Percentiles rank a stretch among this genome's conserved stretches.
Conservation (phyloP, 2,329 filamentous ascomycete genomes). For the Penicillium sp. region DNA sequence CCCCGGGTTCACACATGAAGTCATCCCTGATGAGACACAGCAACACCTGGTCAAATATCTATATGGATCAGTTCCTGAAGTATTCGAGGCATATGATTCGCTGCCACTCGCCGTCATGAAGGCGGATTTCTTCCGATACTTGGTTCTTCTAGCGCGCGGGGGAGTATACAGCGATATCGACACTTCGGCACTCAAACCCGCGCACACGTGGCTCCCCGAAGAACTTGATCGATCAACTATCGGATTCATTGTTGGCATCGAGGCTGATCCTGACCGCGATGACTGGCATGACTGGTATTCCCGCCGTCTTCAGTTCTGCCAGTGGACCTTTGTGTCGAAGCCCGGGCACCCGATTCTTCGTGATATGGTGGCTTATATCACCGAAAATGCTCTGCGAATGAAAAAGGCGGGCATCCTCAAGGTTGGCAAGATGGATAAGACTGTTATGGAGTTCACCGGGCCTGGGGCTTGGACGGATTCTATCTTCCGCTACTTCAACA, state of each 20-base stretch:
- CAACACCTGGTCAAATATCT: slow-evolving; percentile 78
- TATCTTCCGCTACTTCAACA: slow-evolving; percentile 92
- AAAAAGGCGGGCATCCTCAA: slow-evolving; percentile 67
- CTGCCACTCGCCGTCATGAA: slow-evolving; percentile 74
- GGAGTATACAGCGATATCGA: slow-evolving; percentile 92
- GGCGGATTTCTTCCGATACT: slow-evolving; percentile 75
- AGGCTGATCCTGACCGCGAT: slow-evolving; percentile 87
- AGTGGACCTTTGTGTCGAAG: slow-evolving; percentile 98
- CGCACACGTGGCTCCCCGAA: slow-evolving; percentile 81
- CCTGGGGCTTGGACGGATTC: slow-evolving; percentile 92
- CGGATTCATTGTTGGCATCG: slow-evolving; percentile 89
- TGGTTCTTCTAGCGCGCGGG: slow-evolving; percentile 73
- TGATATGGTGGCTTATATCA: slow-evolving; percentile 83
- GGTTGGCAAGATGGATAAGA: slow-evolving; percentile 63
- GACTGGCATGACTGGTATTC: slow-evolving; percentile 98
- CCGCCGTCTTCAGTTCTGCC: slow-evolving; percentile 93
- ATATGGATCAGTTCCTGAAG: slow-evolving; percentile 78
- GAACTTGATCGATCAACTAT: slow-evolving; percentile 73
- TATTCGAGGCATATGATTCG: slow-evolving; percentile 72
- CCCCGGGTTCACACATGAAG: slow-evolving; percentile 91
- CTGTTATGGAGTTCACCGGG: slow-evolving; percentile 90
- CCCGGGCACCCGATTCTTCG: slow-evolving; percentile 89
- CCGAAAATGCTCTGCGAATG: slow-evolving; percentile 72
- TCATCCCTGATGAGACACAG: slow-evolving; percentile 88
- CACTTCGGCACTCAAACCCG: slow-evolving; percentile 78